phyloP scores from a whole-genome alignment of 768 basidiomycete species.

The Coprinopsis sp. region DNA sequence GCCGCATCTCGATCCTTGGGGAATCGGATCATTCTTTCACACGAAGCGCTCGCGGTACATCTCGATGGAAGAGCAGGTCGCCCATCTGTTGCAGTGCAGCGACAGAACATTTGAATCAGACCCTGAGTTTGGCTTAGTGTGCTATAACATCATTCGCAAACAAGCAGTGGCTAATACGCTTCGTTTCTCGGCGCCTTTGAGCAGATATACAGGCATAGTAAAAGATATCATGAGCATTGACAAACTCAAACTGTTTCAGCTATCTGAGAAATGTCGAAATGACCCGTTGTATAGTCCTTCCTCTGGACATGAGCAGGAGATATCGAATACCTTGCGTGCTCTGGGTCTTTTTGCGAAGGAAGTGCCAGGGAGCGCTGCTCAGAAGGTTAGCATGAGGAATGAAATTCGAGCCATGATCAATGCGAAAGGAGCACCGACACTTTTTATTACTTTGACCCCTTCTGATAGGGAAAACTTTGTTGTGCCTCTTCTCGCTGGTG shows the following conservation, averaged over 20 bases:
- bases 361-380: background rate
- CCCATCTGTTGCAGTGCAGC: background rate
- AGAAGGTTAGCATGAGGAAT: background rate
- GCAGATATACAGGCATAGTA: background rate
- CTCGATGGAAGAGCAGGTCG: background rate
- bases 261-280: background rate
- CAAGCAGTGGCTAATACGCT: background rate
- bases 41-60: background rate
- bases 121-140: too few relatives aligned
- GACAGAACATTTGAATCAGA: background rate
- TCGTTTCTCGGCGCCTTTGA: background rate
- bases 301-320: background rate
- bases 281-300: background rate
- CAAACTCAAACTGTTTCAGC: background rate
- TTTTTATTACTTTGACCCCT: background rate
- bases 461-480: too few relatives aligned
- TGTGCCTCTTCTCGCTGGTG: too few relatives aligned
- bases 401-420: too few relatives aligned
- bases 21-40: background rate
- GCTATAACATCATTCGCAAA: background rate
- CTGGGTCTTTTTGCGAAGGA: background rate
- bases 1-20: background rate
- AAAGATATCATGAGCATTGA: background rate
- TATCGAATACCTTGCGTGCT: background rate
- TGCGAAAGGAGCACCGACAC: background rate